Conservation (phyloP, 495 filamentous ascomycete genomes). For the Talaromyces nanjingensis region DNA sequence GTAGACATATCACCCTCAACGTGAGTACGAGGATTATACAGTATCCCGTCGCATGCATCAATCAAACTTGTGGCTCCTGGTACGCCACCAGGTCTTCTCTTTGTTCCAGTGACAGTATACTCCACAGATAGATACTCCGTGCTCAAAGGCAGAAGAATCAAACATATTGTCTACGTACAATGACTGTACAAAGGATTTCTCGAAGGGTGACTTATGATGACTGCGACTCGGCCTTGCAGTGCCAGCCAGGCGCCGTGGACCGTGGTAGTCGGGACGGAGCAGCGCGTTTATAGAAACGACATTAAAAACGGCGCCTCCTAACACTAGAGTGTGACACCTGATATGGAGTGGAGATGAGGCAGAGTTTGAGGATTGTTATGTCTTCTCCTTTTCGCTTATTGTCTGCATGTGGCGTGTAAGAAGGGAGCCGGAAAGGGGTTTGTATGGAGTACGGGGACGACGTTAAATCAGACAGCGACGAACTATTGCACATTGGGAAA, state of each 20-base stretch:
- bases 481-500: background rate
- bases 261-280: background rate
- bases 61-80: background rate
- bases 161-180: background rate
- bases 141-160: background rate
- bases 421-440: background rate
- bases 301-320: background rate
- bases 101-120: background rate
- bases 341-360: background rate
- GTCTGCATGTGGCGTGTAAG: background rate
- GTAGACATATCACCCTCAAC: background rate
- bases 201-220: background rate
- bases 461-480: too few relatives aligned
- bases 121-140: background rate
- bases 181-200: background rate
- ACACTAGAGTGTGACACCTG: background rate
- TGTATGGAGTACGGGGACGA: background rate
- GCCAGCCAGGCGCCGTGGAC: background rate
- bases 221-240: background rate
- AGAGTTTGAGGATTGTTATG: background rate
- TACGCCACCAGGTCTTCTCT: background rate
- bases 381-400: background rate
- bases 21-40: background rate
- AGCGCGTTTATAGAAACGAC: background rate
- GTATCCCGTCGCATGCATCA: background rate